phyloP scores from a whole-genome alignment of 2,329 filamentous ascomycete species.

The Emergomyces orientalis region DNA sequence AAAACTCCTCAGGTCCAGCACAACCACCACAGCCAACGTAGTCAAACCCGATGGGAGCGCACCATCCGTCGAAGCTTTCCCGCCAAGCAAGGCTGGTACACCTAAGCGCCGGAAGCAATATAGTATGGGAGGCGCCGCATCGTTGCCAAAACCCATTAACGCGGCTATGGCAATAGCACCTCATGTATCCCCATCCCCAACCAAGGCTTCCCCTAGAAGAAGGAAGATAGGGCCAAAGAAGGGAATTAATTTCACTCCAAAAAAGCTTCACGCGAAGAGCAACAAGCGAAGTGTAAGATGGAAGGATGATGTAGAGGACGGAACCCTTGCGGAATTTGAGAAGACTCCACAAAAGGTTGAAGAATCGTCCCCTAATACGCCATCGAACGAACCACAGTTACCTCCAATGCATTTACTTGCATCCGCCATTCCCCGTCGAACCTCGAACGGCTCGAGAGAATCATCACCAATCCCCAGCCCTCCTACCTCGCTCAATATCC shows the following conservation, averaged over 20 bases:
- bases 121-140: slow-evolving; percentile 30
- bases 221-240: slow-evolving; percentile 61
- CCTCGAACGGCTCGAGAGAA: slow-evolving; percentile 33
- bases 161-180: slow-evolving; percentile 26
- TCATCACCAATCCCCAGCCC: slow-evolving; percentile 50
- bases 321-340: slow-evolving; percentile 79
- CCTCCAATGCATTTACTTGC: slow-evolving; percentile 38
- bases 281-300: slow-evolving; percentile 74
- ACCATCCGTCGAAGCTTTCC: slow-evolving; percentile 48
- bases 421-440: slow-evolving; percentile 43
- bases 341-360: slow-evolving; percentile 67
- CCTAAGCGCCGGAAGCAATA: slow-evolving; percentile 59
- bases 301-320: slow-evolving; percentile 83
- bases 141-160: slow-evolving; percentile 20
- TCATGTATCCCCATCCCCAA: slow-evolving; percentile 47
- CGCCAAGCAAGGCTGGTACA: slow-evolving; percentile 63
- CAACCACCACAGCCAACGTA: slow-evolving; percentile 65
- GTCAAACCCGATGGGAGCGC: slow-evolving; percentile 75
- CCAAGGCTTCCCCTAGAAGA: slow-evolving; percentile 70
- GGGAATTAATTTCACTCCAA: slow-evolving; percentile 69
- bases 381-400: slow-evolving; percentile 42
- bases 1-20: slow-evolving; percentile 68
- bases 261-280: slow-evolving; percentile 50
- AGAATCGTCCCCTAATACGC: slow-evolving; percentile 49
- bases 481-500: slow-evolving; percentile 51